Conservation (phyloP, 768 basidiomycete genomes). For the Termitomyces sp. region DNA sequence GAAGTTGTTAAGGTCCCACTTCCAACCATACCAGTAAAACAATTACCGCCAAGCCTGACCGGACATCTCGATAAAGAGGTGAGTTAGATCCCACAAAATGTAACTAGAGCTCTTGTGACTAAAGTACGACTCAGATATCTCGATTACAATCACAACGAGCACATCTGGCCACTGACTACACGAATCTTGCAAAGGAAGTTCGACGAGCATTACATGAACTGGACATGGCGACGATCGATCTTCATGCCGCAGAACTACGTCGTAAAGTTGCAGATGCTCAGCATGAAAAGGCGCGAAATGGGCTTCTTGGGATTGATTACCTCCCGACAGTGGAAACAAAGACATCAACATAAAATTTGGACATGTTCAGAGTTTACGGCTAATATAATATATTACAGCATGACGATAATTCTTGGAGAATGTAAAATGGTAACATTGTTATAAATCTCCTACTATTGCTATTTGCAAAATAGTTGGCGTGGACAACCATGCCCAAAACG, state of each 20-base stretch:
- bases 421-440: not conserved
- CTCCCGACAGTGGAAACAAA: not conserved
- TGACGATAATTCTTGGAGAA: not conserved
- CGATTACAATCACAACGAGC: constrained; percentile 36
- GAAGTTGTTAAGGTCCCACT: constrained; percentile 10
- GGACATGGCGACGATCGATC: constrained; percentile 55
- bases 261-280: constrained; percentile 56
- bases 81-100: not conserved
- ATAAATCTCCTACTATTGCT: too few species aligned
- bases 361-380: not conserved
- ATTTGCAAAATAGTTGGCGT: too few species aligned
- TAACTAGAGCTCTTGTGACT: not conserved
- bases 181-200: constrained; percentile 33
- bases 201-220: constrained; percentile 59
- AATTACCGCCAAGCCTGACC: constrained; percentile 24
- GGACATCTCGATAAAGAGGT: constrained; percentile 18
- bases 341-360: not conserved
- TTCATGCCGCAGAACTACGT: constrained; percentile 54
- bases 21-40: constrained; percentile 28
- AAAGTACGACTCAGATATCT: constrained; percentile 20
- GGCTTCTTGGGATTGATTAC: constrained; percentile 58
- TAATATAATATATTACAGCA: too few species aligned
- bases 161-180: constrained; percentile 35
- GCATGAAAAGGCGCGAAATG: constrained; percentile 58
- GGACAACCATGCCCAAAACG: too few species aligned